phyloP scores from a whole-genome alignment of 768 basidiomycete genomes.

The Xerocomus brunneocitrinus region DNA sequence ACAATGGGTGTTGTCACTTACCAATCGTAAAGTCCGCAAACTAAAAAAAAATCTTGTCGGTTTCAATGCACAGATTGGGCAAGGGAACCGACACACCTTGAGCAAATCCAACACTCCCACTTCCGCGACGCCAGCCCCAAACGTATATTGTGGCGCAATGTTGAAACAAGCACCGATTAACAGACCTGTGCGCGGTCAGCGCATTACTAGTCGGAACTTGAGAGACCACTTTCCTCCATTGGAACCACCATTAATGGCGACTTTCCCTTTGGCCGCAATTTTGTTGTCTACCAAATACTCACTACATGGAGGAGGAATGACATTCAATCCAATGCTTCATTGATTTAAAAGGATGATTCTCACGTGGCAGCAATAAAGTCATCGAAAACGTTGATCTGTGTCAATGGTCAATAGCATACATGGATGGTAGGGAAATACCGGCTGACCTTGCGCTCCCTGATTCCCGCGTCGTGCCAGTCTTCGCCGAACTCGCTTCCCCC shows the following conservation, averaged over 20 bases:
- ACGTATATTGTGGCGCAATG: conserved; percentile 67
- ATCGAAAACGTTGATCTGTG: conserved; percentile 67
- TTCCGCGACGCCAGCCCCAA: conserved; percentile 77
- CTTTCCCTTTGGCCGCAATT: conserved; percentile 62
- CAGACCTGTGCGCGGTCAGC: conserved; percentile 43
- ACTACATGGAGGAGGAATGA: conserved; percentile 31
- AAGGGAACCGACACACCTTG: conserved; percentile 42
- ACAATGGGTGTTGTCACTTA: conserved; percentile 15
- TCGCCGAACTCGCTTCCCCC: conserved; percentile 81
- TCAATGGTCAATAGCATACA: conserved; percentile 1
- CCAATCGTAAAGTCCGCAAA: conserved; percentile 78
- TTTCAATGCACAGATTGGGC: not conserved
- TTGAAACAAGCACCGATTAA: conserved; percentile 84
- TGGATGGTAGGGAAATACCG: not conserved
- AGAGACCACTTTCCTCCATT: conserved; percentile 58
- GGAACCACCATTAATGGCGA: conserved; percentile 74
- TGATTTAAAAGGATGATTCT: conserved; percentile 18
- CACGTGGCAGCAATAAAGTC: conserved; percentile 83
- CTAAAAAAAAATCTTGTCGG: conserved; percentile 29
- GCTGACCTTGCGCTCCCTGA: conserved; percentile 61
- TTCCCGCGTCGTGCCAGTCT: conserved; percentile 77
- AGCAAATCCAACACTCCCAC: conserved; percentile 80
- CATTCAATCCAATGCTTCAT: not conserved
- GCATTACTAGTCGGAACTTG: not conserved
- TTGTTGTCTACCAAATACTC: conserved; percentile 71